Percentiles rank a stretch among this genome's conserved stretches.
Evolutionary conservation across 1,139 yeast species (phyloP).

Genomic region (Suhomyces bolitotheri): DNA sequence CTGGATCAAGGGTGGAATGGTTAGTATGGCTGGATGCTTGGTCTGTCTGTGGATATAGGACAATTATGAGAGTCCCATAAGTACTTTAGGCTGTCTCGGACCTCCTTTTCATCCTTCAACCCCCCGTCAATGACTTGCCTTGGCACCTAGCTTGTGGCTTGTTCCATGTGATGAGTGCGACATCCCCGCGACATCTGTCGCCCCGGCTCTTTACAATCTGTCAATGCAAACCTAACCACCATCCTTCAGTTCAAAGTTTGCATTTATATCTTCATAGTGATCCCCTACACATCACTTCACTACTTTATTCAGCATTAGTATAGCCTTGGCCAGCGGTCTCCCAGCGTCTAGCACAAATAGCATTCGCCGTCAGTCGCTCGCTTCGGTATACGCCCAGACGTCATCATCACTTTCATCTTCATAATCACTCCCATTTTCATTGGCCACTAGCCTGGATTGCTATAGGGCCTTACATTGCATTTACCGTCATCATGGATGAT

Average conservation of each 20-base stretch:
- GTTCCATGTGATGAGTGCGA: neutral
- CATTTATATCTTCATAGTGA: neutral
- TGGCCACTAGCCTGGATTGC: neutral
- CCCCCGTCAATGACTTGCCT: too few species aligned
- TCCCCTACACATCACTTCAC: neutral
- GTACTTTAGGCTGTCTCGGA: too few species aligned
- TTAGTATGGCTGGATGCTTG: too few species aligned
- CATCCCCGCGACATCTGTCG: neutral
- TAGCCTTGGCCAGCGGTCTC: neutral
- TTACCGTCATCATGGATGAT: constrained; percentile 34
- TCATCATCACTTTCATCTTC: neutral
- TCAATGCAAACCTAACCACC: neutral
- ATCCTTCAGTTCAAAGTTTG: neutral
- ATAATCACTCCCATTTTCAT: neutral
- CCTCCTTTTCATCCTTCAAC: too few species aligned
- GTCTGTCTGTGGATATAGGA: too few species aligned
- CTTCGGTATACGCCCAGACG: neutral
- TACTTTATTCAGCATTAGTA: neutral
- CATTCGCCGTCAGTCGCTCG: too few species aligned
- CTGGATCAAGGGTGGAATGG: too few species aligned
- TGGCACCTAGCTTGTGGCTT: too few species aligned
- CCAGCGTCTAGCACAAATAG: too few species aligned
- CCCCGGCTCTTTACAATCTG: constrained; percentile 1
- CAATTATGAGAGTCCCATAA: too few species aligned
- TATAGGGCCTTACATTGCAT: neutral